Conservation (phyloP, 2,329 filamentous ascomycete genomes). For the Thermothelomyces thermophilus region DNA sequence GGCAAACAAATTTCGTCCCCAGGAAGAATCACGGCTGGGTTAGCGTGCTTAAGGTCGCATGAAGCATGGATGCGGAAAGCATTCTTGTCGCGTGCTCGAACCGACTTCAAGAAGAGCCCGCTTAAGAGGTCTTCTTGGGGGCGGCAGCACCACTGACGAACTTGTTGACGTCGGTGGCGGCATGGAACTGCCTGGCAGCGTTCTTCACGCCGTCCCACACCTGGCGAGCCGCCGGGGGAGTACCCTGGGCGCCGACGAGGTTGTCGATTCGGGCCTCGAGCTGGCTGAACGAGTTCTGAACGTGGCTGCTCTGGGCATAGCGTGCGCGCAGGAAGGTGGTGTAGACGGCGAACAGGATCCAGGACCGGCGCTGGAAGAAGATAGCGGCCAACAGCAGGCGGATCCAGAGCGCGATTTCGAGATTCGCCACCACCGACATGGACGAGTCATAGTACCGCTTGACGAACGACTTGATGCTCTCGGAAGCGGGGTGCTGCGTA, state of each 20-base stretch:
- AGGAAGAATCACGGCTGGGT: too few species aligned
- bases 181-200: constrained; percentile 64
- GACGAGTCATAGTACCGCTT: constrained; percentile 96
- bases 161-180: constrained; percentile 69
- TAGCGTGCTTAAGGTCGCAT: constrained; percentile 8
- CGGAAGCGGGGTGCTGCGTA: constrained; percentile 57
- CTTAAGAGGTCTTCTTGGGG: constrained; percentile 60
- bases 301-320: constrained; percentile 83
- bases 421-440: constrained; percentile 84
- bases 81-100: constrained; percentile 8
- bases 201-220: constrained; percentile 77
- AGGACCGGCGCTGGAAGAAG: constrained; percentile 83
- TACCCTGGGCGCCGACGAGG: constrained; percentile 77
- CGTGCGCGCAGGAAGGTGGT: constrained; percentile 87
- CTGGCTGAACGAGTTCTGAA: constrained; percentile 73
- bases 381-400: constrained; percentile 75
- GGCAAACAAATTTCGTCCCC: background rate
- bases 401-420: constrained; percentile 84
- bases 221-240: constrained; percentile 70
- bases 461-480: constrained; percentile 85
- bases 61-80: constrained; percentile 7
- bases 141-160: constrained; percentile 56
- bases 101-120: background rate
- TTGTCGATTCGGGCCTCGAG: constrained; percentile 72
- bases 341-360: constrained; percentile 81